These are phyloP conservation scores for Gelatoporia subvermispora DNA, from an alignment of 768 basidiomycete species.

Conservation along the genomic window DNA sequence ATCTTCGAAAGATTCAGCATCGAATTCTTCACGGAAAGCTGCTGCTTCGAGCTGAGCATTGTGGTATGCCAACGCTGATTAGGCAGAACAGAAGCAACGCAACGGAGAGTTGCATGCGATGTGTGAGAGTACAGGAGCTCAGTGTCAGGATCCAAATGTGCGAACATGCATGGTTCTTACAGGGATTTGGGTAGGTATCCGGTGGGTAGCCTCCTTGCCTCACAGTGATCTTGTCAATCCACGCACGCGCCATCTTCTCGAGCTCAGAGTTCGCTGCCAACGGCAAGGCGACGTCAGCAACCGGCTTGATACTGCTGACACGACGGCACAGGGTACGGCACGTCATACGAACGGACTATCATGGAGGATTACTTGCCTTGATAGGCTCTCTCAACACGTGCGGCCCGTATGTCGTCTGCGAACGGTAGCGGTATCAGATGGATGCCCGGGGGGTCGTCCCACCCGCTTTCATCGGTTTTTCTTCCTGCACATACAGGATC, in stretches of 20 bases:
- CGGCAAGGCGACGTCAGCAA: conserved; percentile 3
- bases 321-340: not conserved
- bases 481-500: conserved; percentile 42
- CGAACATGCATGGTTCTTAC: conserved; percentile 37
- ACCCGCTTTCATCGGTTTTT: conserved; percentile 67
- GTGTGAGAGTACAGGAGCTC: not conserved
- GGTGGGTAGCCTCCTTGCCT: conserved; percentile 83
- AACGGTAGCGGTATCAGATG: conserved; percentile 93
- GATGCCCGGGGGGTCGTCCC: conserved; percentile 84
- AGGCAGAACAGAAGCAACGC: not conserved
- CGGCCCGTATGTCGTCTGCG: conserved; percentile 86
- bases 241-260: conserved; percentile 59
- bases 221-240: conserved; percentile 76
- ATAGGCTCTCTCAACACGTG: conserved; percentile 60
- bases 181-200: conserved; percentile 86
- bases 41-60: conserved; percentile 88
- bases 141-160: not conserved
- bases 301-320: conserved; percentile 4
- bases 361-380: conserved; percentile 41
- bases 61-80: conserved; percentile 75
- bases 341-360: not conserved
- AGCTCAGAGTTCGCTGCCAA: conserved; percentile 61
- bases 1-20: conserved; percentile 75
- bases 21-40: conserved; percentile 88
- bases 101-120: not conserved